Evolutionary conservation across 805 yeast genomes (phyloP), one percentile per base, ranked within the genome.

Genomic region (Cyberlindnera xylosilytica): DNA sequence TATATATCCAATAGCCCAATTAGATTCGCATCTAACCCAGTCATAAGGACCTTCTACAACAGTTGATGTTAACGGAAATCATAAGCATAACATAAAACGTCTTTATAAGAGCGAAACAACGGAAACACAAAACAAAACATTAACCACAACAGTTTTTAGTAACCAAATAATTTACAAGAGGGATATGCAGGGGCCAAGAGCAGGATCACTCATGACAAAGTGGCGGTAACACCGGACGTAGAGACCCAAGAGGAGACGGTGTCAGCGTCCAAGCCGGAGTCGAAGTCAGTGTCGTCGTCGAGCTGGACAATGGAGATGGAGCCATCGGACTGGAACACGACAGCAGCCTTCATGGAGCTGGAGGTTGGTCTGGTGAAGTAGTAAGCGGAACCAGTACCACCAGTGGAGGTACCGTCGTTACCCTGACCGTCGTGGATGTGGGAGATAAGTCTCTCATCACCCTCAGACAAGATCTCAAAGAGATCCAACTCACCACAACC

Each of bases 401-500:
- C 88, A 41, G 72, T 69, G 27, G 66, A 45, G 41, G 72, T 50
- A 45, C 79, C 78, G 51, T 72, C 62, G 52, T 68, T 65, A 61
- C 90, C 91, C 71, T 86, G 95, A 54, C 85, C 87, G 61, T 76
- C 79, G 71, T 91, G 98, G 58, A 91, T 69, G 62, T 88, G 93
- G 44, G 87, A 72, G 57, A 85, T 81, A 65, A 90, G 71, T 64
- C 82, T 80, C 62, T 73, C 69, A 49, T 87, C 79, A 53, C 96
- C 97, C 27, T 84, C 53, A 49, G 80, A 70, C 55, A 93, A 76
- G 54, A 91, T 75, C 77, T 93, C 99, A 60, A 91, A 93, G 58
- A 89, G 73, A 69, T 93, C 99, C 58, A 93, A 74, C 74, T 93
- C 99, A 72, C 99, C 99, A 72, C 99, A 93, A 49, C 98, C 98